Percentiles rank a stretch among this genome's conserved stretches.
Conservation (phyloP, 192 early-diverging fungal species). For the Backusella macrospora region DNA sequence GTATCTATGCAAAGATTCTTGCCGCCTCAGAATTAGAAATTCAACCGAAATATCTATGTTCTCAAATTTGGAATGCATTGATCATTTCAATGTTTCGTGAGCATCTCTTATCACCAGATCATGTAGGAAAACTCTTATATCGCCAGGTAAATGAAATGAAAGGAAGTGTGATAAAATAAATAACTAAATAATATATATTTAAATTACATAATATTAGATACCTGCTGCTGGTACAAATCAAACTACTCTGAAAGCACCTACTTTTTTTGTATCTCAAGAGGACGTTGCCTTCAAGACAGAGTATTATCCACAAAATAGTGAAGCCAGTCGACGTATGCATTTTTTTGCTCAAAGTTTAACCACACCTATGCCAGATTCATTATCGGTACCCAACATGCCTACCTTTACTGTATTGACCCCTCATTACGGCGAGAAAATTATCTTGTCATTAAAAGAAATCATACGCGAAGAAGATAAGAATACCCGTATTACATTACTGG, state of each 20-base stretch:
- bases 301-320: conserved; percentile 70
- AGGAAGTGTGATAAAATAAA: not conserved
- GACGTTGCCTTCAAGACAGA: conserved; percentile 67
- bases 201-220: conserved; percentile 18
- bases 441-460: conserved; percentile 81
- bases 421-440: conserved; percentile 85
- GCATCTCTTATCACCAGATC: conserved; percentile 73
- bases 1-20: conserved; percentile 76
- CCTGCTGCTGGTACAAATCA: conserved; percentile 52
- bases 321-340: conserved; percentile 81
- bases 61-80: conserved; percentile 86
- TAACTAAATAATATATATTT: not conserved
- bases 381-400: conserved; percentile 82
- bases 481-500: conserved; percentile 77
- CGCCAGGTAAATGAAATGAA: conserved; percentile 55
- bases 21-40: conserved; percentile 67
- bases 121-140: conserved; percentile 76
- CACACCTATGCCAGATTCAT: conserved; percentile 76
- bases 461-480: conserved; percentile 82
- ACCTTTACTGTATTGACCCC: conserved; percentile 85
- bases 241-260: conserved; percentile 70
- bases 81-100: conserved; percentile 84
- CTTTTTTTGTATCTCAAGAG: conserved; percentile 67
- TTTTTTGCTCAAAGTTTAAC: conserved; percentile 88
- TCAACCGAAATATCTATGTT: conserved; percentile 80